Conservation (phyloP, 2,329 filamentous ascomycete species). For the Chaetomium globosum region DNA sequence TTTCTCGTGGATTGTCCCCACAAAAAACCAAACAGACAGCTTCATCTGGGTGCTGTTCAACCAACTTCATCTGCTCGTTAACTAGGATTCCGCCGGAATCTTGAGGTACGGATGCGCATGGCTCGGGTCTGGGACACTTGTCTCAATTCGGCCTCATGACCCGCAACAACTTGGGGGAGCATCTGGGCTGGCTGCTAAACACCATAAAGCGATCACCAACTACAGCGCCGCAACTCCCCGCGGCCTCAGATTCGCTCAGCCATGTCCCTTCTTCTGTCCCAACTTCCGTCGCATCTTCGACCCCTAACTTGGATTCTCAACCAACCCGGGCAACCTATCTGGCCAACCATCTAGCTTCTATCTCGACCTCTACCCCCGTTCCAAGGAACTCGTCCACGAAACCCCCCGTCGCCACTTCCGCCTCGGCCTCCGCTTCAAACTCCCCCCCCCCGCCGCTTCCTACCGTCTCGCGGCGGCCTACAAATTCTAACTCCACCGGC, state of each 20-base stretch:
- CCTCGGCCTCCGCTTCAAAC: neutral
- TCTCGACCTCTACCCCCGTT: neutral
- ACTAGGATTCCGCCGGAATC: constrained; percentile 11
- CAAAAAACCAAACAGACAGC: constrained; percentile 28
- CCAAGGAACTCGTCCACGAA: neutral
- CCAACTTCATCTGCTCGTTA: neutral
- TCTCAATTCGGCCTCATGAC: constrained; percentile 58
- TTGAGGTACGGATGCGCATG: constrained; percentile 34
- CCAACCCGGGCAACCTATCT: neutral
- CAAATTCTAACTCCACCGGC: neutral
- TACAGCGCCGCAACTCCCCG: constrained; percentile 45
- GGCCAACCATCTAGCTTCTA: neutral
- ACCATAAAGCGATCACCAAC: constrained; percentile 48
- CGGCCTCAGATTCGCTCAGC: constrained; percentile 35
- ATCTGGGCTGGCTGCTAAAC: constrained; percentile 60
- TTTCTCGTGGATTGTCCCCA: constrained; percentile 15
- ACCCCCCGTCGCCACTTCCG: neutral
- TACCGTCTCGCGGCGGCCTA: neutral
- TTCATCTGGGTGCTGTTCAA: constrained; percentile 5
- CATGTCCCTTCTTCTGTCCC: neutral
- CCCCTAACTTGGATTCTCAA: constrained; percentile 22
- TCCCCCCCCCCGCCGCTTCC: neutral
- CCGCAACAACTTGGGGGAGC: constrained; percentile 61
- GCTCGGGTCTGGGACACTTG: constrained; percentile 40
- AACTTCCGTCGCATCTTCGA: neutral